A percentile compares a stretch with the other conserved stretches of the same genome.
Conservation (phyloP, 495 filamentous ascomycete species). For the Neurospora sp. region DNA sequence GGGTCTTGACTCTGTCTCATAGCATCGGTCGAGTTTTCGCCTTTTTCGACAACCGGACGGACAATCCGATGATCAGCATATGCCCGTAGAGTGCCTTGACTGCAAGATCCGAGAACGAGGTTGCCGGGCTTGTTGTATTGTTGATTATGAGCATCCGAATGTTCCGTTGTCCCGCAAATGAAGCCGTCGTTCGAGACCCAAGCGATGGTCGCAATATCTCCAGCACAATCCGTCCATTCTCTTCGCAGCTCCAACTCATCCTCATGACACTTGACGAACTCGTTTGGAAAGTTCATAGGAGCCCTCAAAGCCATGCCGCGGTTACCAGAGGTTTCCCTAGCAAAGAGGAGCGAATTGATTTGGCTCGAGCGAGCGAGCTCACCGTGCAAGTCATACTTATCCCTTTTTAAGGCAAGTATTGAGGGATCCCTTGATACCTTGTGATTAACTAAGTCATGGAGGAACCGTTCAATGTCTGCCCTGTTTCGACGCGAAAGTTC, state of each 20-base stretch:
- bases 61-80: conserved; percentile 59
- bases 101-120: conserved; percentile 59
- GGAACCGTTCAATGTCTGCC: conserved; percentile 25
- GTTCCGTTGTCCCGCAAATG: conserved; percentile 58
- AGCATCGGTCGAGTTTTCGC: conserved; percentile 44
- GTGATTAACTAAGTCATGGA: conserved; percentile 19
- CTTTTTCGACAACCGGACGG: conserved; percentile 39
- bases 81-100: conserved; percentile 44
- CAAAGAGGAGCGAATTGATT: conserved; percentile 26
- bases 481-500: conserved; percentile 4
- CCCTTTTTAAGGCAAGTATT: conserved; percentile 18
- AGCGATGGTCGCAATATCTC: conserved; percentile 47
- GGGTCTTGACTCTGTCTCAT: conserved; percentile 57
- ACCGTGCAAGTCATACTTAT: conserved; percentile 16
- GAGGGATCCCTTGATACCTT: conserved; percentile 6
- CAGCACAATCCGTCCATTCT: conserved; percentile 46
- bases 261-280: conserved; percentile 31
- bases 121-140: conserved; percentile 80
- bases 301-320: conserved; percentile 19
- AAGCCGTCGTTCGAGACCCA: conserved; percentile 46
- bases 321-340: conserved; percentile 29
- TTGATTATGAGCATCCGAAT: conserved; percentile 65
- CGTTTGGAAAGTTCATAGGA: conserved; percentile 27
- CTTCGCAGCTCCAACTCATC: conserved; percentile 33
- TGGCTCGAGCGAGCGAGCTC: conserved; percentile 16